Evolutionary conservation across 495 filamentous ascomycete genomes (phyloP).

Genomic region (Penicillium flavigenum): DNA sequence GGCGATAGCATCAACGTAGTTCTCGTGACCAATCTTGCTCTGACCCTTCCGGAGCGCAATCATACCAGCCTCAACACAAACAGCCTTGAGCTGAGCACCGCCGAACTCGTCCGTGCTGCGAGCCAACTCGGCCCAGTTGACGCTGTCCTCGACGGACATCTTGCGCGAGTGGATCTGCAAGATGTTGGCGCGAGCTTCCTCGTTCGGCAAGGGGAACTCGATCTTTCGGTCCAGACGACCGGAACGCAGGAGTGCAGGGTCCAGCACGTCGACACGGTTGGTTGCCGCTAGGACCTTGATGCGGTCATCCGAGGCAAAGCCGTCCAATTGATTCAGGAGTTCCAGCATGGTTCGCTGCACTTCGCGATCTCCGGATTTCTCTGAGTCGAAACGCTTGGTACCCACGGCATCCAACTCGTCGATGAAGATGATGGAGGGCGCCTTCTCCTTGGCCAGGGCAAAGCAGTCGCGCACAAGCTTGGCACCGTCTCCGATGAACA

Average conservation of each 20-base stretch:
- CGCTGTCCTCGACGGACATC: slow-evolving; percentile 90
- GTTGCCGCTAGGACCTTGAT: slow-evolving; percentile 99
- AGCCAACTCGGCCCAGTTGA: slow-evolving; percentile 96
- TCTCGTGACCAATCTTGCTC: slow-evolving; percentile 94
- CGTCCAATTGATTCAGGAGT: slow-evolving; percentile 97
- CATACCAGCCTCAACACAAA: slow-evolving; percentile 99
- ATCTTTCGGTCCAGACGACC: slow-evolving; percentile 98
- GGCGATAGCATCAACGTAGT: slow-evolving; percentile 97
- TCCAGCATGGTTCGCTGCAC: slow-evolving; percentile 99
- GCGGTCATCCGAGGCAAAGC: slow-evolving; percentile 97
- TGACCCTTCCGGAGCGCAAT: slow-evolving; percentile 91
- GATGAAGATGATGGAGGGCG: slow-evolving; percentile 98
- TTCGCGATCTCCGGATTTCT: slow-evolving; percentile 97
- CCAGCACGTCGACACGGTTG: slow-evolving; percentile 96
- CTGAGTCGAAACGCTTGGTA: slow-evolving; percentile 98
- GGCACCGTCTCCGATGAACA: slow-evolving; percentile 99
- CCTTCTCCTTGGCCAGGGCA: slow-evolving; percentile 96
- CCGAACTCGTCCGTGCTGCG: slow-evolving; percentile 99
- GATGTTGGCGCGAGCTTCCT: slow-evolving; percentile 96
- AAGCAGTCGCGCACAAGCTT: slow-evolving; percentile 98
- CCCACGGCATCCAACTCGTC: slow-evolving; percentile 97
- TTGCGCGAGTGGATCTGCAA: slow-evolving; percentile 96
- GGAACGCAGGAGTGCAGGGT: slow-evolving; percentile 89
- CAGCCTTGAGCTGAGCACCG: slow-evolving; percentile 94
- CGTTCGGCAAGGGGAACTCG: slow-evolving; percentile 98